phyloP scores from a whole-genome alignment of 257 asterid species.

The Nemophila menziesii region DNA sequence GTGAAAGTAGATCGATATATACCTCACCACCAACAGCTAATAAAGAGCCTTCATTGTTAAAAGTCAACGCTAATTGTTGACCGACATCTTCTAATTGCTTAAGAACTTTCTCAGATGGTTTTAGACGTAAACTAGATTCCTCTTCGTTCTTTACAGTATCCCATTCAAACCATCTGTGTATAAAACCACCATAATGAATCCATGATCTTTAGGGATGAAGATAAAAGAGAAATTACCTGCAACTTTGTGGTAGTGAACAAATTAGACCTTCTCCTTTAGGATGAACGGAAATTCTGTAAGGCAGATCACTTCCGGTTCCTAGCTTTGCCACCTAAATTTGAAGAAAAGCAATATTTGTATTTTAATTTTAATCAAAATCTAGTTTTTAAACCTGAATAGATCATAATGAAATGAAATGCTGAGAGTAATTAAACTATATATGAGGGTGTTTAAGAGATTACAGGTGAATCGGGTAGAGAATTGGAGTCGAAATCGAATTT shows the following conservation, averaged over 20 bases:
- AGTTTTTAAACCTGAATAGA: too few species aligned
- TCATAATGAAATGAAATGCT: too few species aligned
- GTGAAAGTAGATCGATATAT: conserved; percentile 18
- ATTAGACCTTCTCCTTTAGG: conserved; percentile 82
- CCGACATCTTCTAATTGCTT: conserved; percentile 67
- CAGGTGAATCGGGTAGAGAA: conserved; percentile 70
- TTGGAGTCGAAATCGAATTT: conserved; percentile 36
- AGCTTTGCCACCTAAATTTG: conserved; percentile 44
- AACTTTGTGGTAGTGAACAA: conserved; percentile 66
- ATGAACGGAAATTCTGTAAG: conserved; percentile 83
- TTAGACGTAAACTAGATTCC: conserved; percentile 40
- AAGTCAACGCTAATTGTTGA: conserved; percentile 73
- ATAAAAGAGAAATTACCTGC: conserved; percentile 40
- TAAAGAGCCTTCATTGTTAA: conserved; percentile 59
- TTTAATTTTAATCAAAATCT: neutral
- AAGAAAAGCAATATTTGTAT: neutral
- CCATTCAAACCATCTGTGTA: conserved; percentile 77
- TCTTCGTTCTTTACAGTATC: conserved; percentile 16
- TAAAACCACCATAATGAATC: too few species aligned
- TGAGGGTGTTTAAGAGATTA: conserved; percentile 21
- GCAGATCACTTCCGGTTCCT: conserved; percentile 74
- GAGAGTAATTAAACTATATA: too few species aligned
- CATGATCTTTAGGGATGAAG: too few species aligned
- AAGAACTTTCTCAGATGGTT: conserved; percentile 52
- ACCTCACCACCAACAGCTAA: conserved; percentile 98